phyloP scores from a whole-genome alignment of 257 asterid species.

The Linderniella brevidens region DNA sequence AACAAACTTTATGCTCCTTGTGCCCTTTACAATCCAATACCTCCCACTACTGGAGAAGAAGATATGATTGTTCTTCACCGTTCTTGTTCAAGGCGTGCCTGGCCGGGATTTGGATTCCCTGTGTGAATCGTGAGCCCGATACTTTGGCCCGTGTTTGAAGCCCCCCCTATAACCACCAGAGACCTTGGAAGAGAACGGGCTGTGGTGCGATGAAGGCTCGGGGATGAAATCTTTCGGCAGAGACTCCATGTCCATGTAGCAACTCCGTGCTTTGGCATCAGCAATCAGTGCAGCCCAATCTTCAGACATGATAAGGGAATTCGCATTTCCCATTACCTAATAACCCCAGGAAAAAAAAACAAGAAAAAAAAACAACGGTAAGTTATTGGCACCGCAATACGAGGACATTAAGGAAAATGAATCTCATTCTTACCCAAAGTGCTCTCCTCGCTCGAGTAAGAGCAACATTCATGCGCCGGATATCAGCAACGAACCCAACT shows the following conservation, averaged over 20 bases:
- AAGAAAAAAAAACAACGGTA: not conserved
- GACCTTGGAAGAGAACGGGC: constrained; percentile 28
- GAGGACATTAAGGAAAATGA: not conserved
- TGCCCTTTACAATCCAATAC: constrained; percentile 30
- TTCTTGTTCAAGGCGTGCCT: constrained; percentile 89
- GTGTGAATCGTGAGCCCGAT: constrained; percentile 52
- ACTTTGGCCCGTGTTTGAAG: constrained; percentile 48
- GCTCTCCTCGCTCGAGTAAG: constrained; percentile 96
- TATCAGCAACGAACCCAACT: constrained; percentile 93
- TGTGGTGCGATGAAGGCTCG: constrained; percentile 26
- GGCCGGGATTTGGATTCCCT: constrained; percentile 47
- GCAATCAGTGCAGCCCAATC: constrained; percentile 87
- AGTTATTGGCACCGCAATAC: not conserved
- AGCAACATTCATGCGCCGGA: constrained; percentile 96
- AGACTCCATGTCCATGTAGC: constrained; percentile 85
- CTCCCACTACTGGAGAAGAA: constrained; percentile 42
- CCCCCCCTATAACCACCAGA: constrained; percentile 40
- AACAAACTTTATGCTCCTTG: too few relatives aligned
- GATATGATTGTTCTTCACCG: constrained; percentile 53
- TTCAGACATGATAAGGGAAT: constrained; percentile 59
- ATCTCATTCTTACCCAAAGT: constrained; percentile 58
- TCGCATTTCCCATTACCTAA: constrained; percentile 96
- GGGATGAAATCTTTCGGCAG: constrained; percentile 73
- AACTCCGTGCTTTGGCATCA: constrained; percentile 75
- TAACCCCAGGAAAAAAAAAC: not conserved